Evolutionary conservation across 2,329 filamentous ascomycete genomes (phyloP).

Genomic region (Verticillium zaregamsianum): DNA sequence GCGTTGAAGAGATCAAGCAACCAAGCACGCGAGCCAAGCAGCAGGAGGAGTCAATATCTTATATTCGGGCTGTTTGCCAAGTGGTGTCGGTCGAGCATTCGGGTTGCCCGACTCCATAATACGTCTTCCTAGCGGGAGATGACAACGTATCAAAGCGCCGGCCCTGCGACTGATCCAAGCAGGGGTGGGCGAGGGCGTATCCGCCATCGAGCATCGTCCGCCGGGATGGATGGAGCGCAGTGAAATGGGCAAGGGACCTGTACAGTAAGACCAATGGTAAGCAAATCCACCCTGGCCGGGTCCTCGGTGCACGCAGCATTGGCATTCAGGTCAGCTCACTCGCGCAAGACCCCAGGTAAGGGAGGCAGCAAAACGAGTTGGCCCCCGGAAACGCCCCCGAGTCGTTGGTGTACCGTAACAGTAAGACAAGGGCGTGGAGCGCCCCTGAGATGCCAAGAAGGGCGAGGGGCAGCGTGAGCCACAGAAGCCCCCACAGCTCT

Average conservation of each 20-base stretch:
- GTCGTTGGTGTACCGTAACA: neutral
- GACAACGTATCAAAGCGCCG: neutral
- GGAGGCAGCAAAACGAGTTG: neutral
- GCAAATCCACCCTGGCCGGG: neutral
- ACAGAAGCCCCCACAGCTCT: neutral
- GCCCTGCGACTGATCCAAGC: neutral
- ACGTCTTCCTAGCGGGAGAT: neutral
- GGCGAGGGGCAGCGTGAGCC: neutral
- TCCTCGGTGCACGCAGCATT: neutral
- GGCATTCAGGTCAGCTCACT: neutral
- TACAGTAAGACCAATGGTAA: neutral
- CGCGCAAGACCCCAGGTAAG: neutral
- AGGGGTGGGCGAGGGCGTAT: neutral
- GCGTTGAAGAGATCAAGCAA: neutral
- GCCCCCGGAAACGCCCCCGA: neutral
- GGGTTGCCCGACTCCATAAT: neutral
- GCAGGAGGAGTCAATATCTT: neutral
- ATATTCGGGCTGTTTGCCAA: slow-evolving; percentile 3
- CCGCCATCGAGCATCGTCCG: neutral
- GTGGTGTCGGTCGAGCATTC: neutral
- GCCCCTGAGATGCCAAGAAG: neutral
- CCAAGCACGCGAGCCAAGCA: neutral
- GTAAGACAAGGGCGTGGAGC: neutral
- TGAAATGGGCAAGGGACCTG: neutral
- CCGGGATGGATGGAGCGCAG: neutral